Percentiles rank a stretch among this genome's conserved stretches.
These are phyloP conservation scores for Russula ochroleuca DNA, from an alignment of 768 basidiomycete genomes.

Conservation along the genomic window DNA sequence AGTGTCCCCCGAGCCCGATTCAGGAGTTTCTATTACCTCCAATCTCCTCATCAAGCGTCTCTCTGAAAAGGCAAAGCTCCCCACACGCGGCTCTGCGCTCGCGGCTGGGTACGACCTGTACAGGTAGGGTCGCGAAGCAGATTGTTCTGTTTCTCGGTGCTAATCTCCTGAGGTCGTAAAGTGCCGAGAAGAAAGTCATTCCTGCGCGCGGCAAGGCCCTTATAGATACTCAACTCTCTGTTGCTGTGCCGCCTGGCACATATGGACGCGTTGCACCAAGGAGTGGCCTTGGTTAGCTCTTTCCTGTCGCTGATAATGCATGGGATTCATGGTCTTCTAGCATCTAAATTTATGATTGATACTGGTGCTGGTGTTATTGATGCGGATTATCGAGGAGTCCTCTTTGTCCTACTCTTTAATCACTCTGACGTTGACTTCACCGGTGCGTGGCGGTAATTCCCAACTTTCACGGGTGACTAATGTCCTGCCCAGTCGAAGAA, in stretches of 20 bases:
- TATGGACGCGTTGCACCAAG: conserved; percentile 97
- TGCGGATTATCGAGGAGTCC: conserved; percentile 88
- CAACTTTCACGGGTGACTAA: conserved; percentile 2
- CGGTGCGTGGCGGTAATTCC: conserved; percentile 41
- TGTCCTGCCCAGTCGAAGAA: conserved; percentile 59
- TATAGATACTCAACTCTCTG: conserved; percentile 85
- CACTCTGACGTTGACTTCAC: conserved; percentile 84
- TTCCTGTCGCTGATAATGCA: not conserved
- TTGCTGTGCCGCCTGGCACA: conserved; percentile 89
- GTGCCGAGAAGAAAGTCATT: conserved; percentile 79
- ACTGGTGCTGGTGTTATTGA: conserved; percentile 98
- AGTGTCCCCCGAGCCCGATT: conserved; percentile 41
- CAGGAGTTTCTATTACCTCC: conserved; percentile 37
- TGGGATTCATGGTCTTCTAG: conserved; percentile 39
- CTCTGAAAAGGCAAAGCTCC: conserved; percentile 75
- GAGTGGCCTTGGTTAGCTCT: conserved; percentile 74
- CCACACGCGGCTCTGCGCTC: conserved; percentile 79
- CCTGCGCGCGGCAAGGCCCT: conserved; percentile 91
- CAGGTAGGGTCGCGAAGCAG: conserved; percentile 49
- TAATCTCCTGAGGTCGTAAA: conserved; percentile 32
- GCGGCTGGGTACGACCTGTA: conserved; percentile 96
- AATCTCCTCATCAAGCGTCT: conserved; percentile 80
- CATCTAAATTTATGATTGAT: conserved; percentile 96
- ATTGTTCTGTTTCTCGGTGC: not conserved
- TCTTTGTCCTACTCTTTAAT: conserved; percentile 93